phyloP scores from a whole-genome alignment of 2,329 filamentous ascomycete species.

The Stagonosporopsis vannaccii region DNA sequence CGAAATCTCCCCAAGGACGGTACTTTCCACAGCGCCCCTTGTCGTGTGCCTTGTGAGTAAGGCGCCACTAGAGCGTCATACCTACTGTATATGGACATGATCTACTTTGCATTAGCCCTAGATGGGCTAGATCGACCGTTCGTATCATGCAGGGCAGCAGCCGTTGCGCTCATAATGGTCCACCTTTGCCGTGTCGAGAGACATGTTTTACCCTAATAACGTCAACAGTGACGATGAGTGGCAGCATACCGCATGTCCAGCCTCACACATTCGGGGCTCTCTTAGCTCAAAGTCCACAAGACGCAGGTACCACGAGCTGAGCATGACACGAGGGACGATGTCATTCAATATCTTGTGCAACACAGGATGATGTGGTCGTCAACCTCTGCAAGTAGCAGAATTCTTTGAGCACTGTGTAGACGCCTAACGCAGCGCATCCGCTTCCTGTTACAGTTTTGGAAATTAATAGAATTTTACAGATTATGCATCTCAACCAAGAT shows the following conservation, averaged over 20 bases:
- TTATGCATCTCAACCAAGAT: constrained; percentile 2
- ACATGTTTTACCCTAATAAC: constrained; percentile 22
- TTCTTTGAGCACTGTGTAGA: no score
- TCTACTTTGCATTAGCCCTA: not conserved
- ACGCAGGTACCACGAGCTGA: constrained; percentile 27
- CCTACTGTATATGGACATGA: constrained; percentile 12
- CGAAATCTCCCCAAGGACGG: constrained; percentile 17
- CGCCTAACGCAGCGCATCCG: not conserved
- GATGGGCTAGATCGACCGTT: constrained; percentile 2
- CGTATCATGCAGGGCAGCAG: constrained; percentile 28
- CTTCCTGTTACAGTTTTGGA: not conserved
- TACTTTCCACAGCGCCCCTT: constrained; percentile 15
- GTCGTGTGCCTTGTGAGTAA: constrained; percentile 8
- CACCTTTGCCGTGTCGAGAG: constrained; percentile 10
- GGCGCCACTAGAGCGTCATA: constrained; percentile 27
- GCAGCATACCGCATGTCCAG: constrained; percentile 17
- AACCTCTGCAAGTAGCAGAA: not conserved
- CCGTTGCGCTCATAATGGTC: constrained; percentile 25
- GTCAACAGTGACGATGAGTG: constrained; percentile 32
- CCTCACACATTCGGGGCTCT: constrained; percentile 13
- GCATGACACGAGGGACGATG: constrained; percentile 13
- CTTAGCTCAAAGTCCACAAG: constrained; percentile 8
- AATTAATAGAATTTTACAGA: not conserved
- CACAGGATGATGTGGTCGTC: not conserved
- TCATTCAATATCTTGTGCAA: constrained; percentile 10